phyloP scores from a whole-genome alignment of 768 basidiomycete genomes.

The Crepidotus variabilis region DNA sequence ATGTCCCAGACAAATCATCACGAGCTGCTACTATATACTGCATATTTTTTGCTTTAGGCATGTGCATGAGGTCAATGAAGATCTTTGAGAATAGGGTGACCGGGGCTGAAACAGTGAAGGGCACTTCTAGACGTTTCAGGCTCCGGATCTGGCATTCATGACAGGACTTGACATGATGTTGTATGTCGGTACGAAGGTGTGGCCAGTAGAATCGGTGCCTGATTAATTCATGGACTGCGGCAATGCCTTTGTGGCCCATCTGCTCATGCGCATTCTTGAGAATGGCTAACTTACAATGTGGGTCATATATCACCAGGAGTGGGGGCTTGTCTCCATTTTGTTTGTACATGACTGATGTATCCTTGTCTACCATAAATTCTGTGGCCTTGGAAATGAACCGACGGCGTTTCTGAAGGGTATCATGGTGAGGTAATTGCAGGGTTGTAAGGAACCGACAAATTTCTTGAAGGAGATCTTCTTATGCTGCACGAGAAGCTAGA shows the following conservation, averaged over 20 bases:
- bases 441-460: neutral
- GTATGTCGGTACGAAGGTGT: neutral
- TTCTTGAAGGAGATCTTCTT: neutral
- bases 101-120: constrained; percentile 9
- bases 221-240: neutral
- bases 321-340: constrained; percentile 1
- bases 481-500: neutral
- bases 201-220: constrained; percentile 5
- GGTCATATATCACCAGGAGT: too few species aligned
- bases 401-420: neutral
- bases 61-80: constrained; percentile 32
- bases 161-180: constrained; percentile 5
- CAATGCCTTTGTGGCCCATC: constrained; percentile 3
- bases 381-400: constrained; percentile 1
- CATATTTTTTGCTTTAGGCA: constrained; percentile 18
- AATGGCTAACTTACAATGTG: neutral
- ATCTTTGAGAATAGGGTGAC: constrained; percentile 22
- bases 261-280: constrained; percentile 2
- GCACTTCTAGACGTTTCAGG: constrained; percentile 2
- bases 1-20: constrained; percentile 13
- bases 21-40: constrained; percentile 20
- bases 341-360: constrained; percentile 4
- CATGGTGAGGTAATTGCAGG: neutral
- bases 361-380: constrained; percentile 2
- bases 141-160: constrained; percentile 8